Base-by-base conservation (phyloP, 495 filamentous ascomycete genomes). In the Friedmanniomyces simplex region DNA sequence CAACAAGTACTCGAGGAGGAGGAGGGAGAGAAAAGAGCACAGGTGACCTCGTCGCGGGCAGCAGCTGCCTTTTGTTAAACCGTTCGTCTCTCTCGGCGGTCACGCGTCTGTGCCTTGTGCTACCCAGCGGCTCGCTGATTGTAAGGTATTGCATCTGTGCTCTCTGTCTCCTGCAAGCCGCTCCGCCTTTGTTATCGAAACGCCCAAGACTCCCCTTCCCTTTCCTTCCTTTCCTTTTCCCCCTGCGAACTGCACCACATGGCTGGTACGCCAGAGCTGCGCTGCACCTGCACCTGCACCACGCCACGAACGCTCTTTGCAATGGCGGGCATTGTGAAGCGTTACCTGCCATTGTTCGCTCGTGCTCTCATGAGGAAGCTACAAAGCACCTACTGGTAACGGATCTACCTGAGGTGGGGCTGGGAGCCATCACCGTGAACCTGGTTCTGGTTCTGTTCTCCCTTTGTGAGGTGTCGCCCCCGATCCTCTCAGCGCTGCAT, bases 201-300 rank as follows among this genome's bases (percentile, higher is more conserved):
- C 42, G 26, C 25, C 42, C 12, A 45, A 54, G 2, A 16, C 52
- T 46, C 21, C 7, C 49, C 2, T 26, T 54, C n/a, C n/a, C 52
- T 46, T 22, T 6, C 49, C 2, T 26, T 54, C n/a, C n/a, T n/a
- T n/a, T n/a, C n/a, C n/a, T n/a, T n/a, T n/a, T n/a, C 4, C n/a
- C 10, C 55, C 55, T 57, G 55, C 55, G 47, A 57, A 57, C 47
- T 13, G 22, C 55, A 57, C 55, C 55, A 57, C 55, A 57, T 57
- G 55, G 47, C 6, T 16, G 55, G 12, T 13, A 57, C 55, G 50
- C 47, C 30, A 48, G 26, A 18, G 37, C 25, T 22, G 18, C 32
- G 50, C 21, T 30, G 25, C 53, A 43, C 14, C 34, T 37, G 34
- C 34, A 37, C 16, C 28, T 32, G 28, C 39, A 43, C 39, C 39